phyloP scores from a whole-genome alignment of 345 rosid species.

The rapeseed (Brassica napus) region DNA sequence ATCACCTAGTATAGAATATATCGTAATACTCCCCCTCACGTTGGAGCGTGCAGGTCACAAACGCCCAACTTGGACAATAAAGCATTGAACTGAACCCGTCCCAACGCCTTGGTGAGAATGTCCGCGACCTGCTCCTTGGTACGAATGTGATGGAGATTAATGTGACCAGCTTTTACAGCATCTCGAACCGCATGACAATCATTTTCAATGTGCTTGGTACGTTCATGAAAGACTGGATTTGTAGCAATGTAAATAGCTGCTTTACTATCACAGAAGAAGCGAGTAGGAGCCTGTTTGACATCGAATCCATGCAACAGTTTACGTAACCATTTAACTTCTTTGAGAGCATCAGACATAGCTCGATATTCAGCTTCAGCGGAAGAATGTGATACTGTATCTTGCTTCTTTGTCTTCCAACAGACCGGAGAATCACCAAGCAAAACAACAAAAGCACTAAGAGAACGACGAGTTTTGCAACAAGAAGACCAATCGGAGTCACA shows the following conservation, averaged over 20 bases:
- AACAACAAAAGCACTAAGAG: neutral
- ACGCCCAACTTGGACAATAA: neutral
- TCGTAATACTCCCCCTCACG: neutral
- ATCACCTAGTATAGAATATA: neutral
- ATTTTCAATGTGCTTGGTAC: neutral
- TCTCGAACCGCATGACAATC: neutral
- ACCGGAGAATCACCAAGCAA: neutral
- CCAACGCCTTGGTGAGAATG: neutral
- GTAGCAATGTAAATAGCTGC: too few species aligned
- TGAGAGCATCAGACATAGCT: neutral
- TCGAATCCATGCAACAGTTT: neutral
- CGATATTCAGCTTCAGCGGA: neutral
- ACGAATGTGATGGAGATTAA: too few species aligned
- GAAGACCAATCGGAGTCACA: neutral
- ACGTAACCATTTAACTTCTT: neutral
- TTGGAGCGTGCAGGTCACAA: neutral
- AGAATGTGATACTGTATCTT: neutral
- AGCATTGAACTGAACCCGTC: neutral
- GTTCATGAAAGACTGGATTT: neutral
- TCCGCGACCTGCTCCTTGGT: neutral
- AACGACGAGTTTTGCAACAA: neutral
- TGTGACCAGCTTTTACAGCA: neutral
- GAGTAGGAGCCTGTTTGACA: neutral
- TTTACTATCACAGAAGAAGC: too few species aligned
- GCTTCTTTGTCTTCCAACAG: neutral